Percentiles rank a stretch among this genome's conserved stretches.
phyloP scores from a whole-genome alignment of 495 filamentous ascomycete species.

The Penicillium fimorum region DNA sequence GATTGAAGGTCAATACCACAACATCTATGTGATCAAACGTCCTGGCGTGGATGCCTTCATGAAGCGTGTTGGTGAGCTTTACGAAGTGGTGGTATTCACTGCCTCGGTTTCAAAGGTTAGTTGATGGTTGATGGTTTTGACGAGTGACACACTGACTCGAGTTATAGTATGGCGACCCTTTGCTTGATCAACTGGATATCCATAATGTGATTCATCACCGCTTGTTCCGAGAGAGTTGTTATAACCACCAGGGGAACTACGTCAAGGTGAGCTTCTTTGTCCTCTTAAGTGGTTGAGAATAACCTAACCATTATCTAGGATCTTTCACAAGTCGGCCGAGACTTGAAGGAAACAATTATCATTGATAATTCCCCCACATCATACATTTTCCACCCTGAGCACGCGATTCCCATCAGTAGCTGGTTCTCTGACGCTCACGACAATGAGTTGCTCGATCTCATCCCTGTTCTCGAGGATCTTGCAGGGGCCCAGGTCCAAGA shows the following conservation, averaged over 20 bases:
- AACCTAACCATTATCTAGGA: slow-evolving; percentile 54
- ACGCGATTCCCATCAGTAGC: slow-evolving; percentile 98
- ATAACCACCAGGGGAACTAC: slow-evolving; percentile 99
- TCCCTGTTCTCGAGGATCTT: slow-evolving; percentile 97
- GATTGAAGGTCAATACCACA: slow-evolving; percentile 98
- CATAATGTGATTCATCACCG: slow-evolving; percentile 95
- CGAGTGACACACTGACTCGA: slow-evolving; percentile 15
- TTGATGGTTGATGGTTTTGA: not conserved
- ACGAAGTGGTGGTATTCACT: slow-evolving; percentile 98
- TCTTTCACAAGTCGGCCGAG: slow-evolving; percentile 91
- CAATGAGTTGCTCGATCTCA: slow-evolving; percentile 97
- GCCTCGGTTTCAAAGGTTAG: slow-evolving; percentile 96
- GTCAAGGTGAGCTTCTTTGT: slow-evolving; percentile 64
- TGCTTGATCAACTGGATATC: slow-evolving; percentile 96
- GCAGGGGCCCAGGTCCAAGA: slow-evolving; percentile 83
- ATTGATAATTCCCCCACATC: slow-evolving; percentile 99
- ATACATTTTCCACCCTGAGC: slow-evolving; percentile 99
- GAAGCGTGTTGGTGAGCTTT: slow-evolving; percentile 96
- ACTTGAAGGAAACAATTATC: slow-evolving; percentile 97
- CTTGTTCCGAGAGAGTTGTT: slow-evolving; percentile 96
- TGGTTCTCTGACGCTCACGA: slow-evolving; percentile 99
- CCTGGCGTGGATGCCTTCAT: slow-evolving; percentile 98
- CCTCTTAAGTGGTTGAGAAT: not conserved
- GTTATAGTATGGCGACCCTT: slow-evolving; percentile 85
- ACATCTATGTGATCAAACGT: slow-evolving; percentile 98